Conservation (phyloP, 805 yeast species). For the Danielozyma ontarioensis region DNA sequence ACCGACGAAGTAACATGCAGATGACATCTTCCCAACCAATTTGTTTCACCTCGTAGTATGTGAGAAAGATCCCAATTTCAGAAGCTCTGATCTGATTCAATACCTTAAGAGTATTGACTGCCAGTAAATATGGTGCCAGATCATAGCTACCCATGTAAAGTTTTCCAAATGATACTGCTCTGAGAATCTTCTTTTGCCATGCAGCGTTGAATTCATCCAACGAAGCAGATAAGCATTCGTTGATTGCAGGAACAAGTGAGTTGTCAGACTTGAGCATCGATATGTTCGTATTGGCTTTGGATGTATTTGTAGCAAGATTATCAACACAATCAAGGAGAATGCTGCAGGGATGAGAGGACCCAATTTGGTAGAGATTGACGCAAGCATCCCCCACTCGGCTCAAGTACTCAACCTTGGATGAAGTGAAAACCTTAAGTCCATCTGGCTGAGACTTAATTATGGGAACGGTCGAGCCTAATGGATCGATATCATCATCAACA, state of each 20-base stretch:
- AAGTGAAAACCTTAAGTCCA: conserved; percentile 66
- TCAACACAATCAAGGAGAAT: conserved; percentile 72
- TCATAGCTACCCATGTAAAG: conserved; percentile 44
- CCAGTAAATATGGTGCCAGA: conserved; percentile 57
- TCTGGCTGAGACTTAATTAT: conserved; percentile 53
- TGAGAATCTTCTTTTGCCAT: conserved; percentile 75
- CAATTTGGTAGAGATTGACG: conserved; percentile 67
- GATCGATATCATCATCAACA: conserved; percentile 11
- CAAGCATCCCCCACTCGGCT: conserved; percentile 56
- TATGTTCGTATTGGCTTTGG: conserved; percentile 77
- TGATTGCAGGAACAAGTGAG: conserved; percentile 54
- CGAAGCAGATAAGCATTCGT: conserved; percentile 69
- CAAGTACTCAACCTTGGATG: conserved; percentile 53
- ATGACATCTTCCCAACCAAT: conserved; percentile 56
- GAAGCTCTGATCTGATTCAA: conserved; percentile 63
- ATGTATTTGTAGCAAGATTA: conserved; percentile 58
- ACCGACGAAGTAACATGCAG: conserved; percentile 51
- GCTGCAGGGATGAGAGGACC: conserved; percentile 79
- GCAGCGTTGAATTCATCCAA: conserved; percentile 68
- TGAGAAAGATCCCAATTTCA: conserved; percentile 65
- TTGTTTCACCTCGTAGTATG: conserved; percentile 46
- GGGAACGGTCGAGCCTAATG: conserved; percentile 28
- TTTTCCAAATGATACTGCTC: conserved; percentile 87
- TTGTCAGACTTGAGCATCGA: conserved; percentile 43
- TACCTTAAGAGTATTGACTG: conserved; percentile 57